Evolutionary conservation across 83 land plant species (phyloP).

Genomic region (Thuja plicata): DNA sequence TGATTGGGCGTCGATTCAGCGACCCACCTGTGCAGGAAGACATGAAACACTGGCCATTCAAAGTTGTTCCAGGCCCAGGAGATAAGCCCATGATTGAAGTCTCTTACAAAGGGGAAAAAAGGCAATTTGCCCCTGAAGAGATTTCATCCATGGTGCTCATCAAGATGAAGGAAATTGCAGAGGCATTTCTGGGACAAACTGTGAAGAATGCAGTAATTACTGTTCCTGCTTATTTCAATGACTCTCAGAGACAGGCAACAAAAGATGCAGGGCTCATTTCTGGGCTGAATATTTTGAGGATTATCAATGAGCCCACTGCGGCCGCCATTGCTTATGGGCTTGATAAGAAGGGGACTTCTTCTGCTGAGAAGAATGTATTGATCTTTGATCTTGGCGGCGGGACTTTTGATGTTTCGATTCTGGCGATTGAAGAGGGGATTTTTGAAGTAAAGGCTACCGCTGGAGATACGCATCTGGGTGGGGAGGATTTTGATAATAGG

Average conservation of each 20-base stretch:
- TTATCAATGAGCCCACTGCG: neutral
- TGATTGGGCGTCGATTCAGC: slow-evolving; percentile 17
- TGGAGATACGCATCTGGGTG: slow-evolving; percentile 43
- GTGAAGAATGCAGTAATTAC: slow-evolving; percentile 19
- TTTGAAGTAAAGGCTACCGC: slow-evolving; percentile 55
- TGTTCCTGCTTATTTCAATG: slow-evolving; percentile 13
- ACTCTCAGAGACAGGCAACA: slow-evolving; percentile 18
- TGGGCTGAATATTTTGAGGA: slow-evolving; percentile 17
- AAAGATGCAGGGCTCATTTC: slow-evolving; percentile 18
- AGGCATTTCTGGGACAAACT: slow-evolving; percentile 11
- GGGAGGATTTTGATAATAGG: slow-evolving; percentile 31
- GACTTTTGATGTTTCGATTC: slow-evolving; percentile 18
- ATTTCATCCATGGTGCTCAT: slow-evolving; percentile 21
- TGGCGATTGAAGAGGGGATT: slow-evolving; percentile 13
- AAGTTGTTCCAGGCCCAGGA: slow-evolving; percentile 12
- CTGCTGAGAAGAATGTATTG: slow-evolving; percentile 7
- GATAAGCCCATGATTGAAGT: slow-evolving; percentile 16
- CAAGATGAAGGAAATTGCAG: slow-evolving; percentile 17
- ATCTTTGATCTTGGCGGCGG: slow-evolving; percentile 18
- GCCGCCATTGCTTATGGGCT: slow-evolving; percentile 3
- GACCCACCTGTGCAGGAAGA: slow-evolving; percentile 12
- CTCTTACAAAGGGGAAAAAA: neutral
- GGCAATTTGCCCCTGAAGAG: slow-evolving; percentile 13
- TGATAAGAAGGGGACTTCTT: slow-evolving; percentile 10
- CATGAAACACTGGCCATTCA: slow-evolving; percentile 19